phyloP scores from a whole-genome alignment of 805 yeast genomes.

The Ogataea haglerorum region DNA sequence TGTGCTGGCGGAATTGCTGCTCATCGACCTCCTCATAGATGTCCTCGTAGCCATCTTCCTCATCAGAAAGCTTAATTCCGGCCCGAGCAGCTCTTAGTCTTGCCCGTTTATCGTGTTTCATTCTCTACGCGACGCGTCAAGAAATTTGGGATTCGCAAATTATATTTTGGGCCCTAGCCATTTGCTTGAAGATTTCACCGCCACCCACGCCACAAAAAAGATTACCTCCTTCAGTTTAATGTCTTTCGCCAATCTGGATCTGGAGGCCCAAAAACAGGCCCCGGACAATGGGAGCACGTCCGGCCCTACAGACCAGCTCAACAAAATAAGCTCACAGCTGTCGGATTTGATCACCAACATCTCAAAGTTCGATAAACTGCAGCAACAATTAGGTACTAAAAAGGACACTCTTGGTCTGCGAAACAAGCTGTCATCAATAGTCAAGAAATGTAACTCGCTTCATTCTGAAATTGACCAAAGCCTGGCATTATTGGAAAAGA shows the following conservation, averaged over 20 bases:
- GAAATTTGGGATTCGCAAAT: neutral
- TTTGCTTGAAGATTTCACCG: neutral
- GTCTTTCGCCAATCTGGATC: conserved; percentile 54
- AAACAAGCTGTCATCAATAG: conserved; percentile 28
- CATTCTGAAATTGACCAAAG: conserved; percentile 16
- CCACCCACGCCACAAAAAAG: conserved; percentile 4
- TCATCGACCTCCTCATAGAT: conserved; percentile 91
- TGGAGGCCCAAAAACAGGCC: conserved; percentile 42
- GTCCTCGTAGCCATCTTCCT: conserved; percentile 41
- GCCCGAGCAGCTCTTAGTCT: conserved; percentile 62
- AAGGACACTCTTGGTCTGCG: conserved; percentile 43
- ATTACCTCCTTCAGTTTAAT: conserved; percentile 24
- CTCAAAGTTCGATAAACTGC: conserved; percentile 46
- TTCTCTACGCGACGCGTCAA: conserved; percentile 9
- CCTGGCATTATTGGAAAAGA: conserved; percentile 14
- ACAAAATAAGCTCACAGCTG: conserved; percentile 18
- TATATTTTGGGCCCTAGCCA: neutral
- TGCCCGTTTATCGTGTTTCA: conserved; percentile 35
- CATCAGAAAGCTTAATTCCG: conserved; percentile 47
- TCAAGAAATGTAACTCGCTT: conserved; percentile 16
- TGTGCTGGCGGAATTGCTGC: conserved; percentile 67
- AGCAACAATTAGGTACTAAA: conserved; percentile 49
- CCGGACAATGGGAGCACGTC: neutral
- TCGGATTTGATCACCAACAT: conserved; percentile 38
- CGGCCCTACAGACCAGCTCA: conserved; percentile 8